Percentiles rank a stretch among this genome's conserved stretches.
Conservation (phyloP, 139 green algal species). For the Penium margaritaceum region DNA sequence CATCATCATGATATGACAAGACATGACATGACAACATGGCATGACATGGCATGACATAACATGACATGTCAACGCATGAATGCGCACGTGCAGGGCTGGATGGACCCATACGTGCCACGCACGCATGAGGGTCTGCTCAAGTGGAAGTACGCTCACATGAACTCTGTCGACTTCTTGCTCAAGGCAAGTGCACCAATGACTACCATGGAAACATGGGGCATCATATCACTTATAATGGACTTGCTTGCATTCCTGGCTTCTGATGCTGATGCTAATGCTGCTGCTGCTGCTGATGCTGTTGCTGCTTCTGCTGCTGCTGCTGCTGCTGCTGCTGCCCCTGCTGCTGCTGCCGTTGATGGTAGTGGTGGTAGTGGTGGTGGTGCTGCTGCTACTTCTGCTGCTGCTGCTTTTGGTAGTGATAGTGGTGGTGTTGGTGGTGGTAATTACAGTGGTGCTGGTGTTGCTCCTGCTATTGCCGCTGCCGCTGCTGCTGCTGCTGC, state of each 20-base stretch:
- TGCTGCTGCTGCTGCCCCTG: neutral
- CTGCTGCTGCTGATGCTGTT: neutral
- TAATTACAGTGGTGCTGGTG: too few relatives aligned
- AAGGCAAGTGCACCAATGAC: too few relatives aligned
- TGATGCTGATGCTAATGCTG: neutral
- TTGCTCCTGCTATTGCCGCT: too few relatives aligned
- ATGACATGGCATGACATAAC: too few relatives aligned
- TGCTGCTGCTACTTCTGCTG: too few relatives aligned
- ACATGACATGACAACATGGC: too few relatives aligned
- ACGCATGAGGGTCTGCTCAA: constrained; percentile 86
- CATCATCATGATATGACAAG: too few relatives aligned
- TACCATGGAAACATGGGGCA: neutral
- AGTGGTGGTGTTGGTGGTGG: too few relatives aligned
- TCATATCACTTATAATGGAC: neutral
- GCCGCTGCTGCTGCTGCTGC: too few relatives aligned
- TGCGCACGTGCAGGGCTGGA: constrained; percentile 41
- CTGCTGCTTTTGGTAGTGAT: too few relatives aligned
- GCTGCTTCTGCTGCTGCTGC: neutral
- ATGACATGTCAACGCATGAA: too few relatives aligned
- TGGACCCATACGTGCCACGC: constrained; percentile 66
- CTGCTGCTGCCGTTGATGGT: neutral
- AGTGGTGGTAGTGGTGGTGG: too few relatives aligned
- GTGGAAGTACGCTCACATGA: constrained; percentile 92
- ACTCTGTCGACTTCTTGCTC: constrained; percentile 88
- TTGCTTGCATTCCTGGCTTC: constrained; percentile 9